A percentile compares a stretch with the other conserved stretches of the same genome.
These are phyloP conservation scores for Pseudozyma pruni DNA, from an alignment of 1,284 basidiomycete genomes.

Conservation along the genomic window DNA sequence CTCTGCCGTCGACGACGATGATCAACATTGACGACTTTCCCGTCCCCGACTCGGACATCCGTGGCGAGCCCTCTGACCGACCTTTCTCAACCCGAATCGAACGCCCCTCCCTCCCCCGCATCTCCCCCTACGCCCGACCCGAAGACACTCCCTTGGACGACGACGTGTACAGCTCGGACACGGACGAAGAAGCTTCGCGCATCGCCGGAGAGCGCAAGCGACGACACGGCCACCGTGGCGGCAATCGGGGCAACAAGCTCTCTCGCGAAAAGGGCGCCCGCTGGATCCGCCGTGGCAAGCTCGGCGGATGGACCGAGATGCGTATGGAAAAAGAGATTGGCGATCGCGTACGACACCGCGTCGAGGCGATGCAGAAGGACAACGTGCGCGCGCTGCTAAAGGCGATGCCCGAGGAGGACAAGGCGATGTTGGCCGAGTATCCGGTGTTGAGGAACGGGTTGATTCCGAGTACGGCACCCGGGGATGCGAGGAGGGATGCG, in stretches of 20 bases:
- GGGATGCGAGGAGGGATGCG: conserved; percentile 22
- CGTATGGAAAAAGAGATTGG: conserved; percentile 60
- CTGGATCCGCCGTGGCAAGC: conserved; percentile 63
- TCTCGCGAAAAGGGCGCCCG: conserved; percentile 52
- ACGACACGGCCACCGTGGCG: conserved; percentile 41
- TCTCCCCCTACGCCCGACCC: conserved; percentile 15
- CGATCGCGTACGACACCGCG: conserved; percentile 46
- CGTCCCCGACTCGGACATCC: conserved; percentile 42
- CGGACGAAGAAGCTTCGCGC: conserved; percentile 49
- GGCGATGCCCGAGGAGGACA: conserved; percentile 48
- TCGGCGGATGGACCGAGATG: conserved; percentile 63
- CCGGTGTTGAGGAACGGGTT: conserved; percentile 37
- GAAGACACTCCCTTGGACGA: conserved; percentile 12
- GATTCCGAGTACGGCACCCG: conserved; percentile 21
- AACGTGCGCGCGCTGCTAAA: conserved; percentile 52
- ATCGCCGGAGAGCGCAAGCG: conserved; percentile 44
- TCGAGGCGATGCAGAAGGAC: conserved; percentile 57
- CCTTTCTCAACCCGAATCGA: conserved; percentile 37
- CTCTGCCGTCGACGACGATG: conserved; percentile 31
- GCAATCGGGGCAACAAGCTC: conserved; percentile 66
- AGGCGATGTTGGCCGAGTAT: conserved; percentile 38
- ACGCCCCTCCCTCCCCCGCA: conserved; percentile 27
- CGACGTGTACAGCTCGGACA: conserved; percentile 37
- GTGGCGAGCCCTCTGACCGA: conserved; percentile 37
- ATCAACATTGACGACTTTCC: conserved; percentile 48